A percentile compares a stretch with the other conserved stretches of the same genome.
Conservation (phyloP, 345 rosid genomes). For the Eucalyptus albens region DNA sequence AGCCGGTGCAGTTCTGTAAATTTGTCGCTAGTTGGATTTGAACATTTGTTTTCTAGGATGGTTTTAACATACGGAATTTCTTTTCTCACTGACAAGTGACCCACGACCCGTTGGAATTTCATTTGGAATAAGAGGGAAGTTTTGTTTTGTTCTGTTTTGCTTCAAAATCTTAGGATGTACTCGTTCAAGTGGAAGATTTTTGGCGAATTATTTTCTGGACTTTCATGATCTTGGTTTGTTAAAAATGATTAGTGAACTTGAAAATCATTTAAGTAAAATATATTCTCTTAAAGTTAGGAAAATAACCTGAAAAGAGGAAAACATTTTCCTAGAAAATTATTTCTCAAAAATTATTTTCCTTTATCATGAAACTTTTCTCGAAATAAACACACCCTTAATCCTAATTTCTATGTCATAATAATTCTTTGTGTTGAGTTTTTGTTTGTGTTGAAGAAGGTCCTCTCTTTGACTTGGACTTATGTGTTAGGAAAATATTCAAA, state of each 20-base stretch:
- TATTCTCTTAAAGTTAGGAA: neutral
- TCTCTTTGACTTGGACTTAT: neutral
- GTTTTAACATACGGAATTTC: too few relatives aligned
- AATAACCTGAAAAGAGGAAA: too few relatives aligned
- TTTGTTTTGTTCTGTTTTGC: too few relatives aligned
- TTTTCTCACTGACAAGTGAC: neutral
- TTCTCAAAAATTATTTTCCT: too few relatives aligned
- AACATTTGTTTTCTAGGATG: neutral
- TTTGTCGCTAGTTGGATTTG: neutral
- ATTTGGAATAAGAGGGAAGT: neutral
- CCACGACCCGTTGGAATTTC: neutral
- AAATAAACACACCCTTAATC: too few relatives aligned
- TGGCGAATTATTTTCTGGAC: neutral
- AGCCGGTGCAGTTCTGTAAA: neutral
- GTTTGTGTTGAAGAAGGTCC: neutral
- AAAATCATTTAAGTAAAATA: too few relatives aligned
- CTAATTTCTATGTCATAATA: too few relatives aligned
- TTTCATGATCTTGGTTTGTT: neutral
- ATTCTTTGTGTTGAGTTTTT: neutral
- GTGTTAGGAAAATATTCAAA: neutral
- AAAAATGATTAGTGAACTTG: neutral
- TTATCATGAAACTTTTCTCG: too few relatives aligned
- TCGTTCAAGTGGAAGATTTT: neutral
- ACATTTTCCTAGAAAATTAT: too few relatives aligned
- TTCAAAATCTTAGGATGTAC: neutral